phyloP scores from a whole-genome alignment of 148 eudicot genomes.

The Chenopodium album region DNA sequence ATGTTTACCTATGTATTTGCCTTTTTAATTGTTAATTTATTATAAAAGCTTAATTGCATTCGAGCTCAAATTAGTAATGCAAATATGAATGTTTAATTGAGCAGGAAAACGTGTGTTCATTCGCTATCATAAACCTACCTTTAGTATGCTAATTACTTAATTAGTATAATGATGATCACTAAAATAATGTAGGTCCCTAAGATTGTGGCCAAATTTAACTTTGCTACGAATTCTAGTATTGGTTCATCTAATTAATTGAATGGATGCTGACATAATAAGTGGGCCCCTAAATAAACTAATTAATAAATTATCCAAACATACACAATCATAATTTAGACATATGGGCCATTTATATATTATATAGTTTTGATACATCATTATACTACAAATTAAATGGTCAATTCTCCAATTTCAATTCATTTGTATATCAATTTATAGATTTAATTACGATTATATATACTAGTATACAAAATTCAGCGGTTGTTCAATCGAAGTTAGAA shows the following conservation, averaged over 20 bases:
- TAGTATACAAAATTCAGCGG: neutral
- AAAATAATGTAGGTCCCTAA: conserved; percentile 5
- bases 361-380: neutral
- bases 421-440: too few relatives aligned
- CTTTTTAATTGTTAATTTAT: neutral
- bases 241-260: neutral
- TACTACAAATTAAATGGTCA: neutral
- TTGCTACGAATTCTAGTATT: conserved; percentile 20
- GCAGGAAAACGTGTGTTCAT: neutral
- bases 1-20: too few relatives aligned
- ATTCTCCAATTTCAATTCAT: neutral
- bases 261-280: conserved; percentile 11
- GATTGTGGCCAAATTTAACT: conserved; percentile 6
- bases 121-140: neutral
- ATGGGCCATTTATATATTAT: neutral
- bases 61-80: neutral
- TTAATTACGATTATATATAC: too few relatives aligned
- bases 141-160: neutral
- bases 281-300: conserved; percentile 6
- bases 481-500: neutral
- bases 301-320: neutral
- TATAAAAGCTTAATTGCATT: neutral
- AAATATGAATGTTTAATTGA: conserved; percentile 11
- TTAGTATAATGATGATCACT: neutral
- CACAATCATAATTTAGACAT: conserved; percentile 2